Percentiles rank a stretch among this genome's conserved stretches.
Conservation (phyloP, 1,139 yeast species). For the Debaryomyces singareniensis region DNA sequence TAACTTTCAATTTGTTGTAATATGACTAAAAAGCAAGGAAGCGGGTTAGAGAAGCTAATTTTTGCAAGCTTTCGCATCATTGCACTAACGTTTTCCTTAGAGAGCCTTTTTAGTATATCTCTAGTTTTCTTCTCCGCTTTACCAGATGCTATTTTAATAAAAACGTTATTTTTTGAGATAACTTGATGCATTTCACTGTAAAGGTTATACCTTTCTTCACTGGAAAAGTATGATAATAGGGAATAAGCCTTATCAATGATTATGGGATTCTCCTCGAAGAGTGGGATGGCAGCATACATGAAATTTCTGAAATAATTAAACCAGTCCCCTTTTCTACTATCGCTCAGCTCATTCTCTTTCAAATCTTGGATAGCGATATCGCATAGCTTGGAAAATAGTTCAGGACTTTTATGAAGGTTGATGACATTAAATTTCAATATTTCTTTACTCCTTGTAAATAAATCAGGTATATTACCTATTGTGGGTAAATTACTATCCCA, state of each 20-base stretch:
- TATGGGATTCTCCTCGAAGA: conserved; percentile 55
- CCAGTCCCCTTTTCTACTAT: conserved; percentile 40
- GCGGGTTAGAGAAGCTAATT: conserved; percentile 73
- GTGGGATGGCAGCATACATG: conserved; percentile 62
- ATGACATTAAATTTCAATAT: conserved; percentile 54
- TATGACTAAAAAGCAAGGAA: conserved; percentile 64
- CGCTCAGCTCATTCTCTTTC: conserved; percentile 10
- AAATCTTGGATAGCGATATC: conserved; percentile 47
- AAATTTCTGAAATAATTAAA: conserved; percentile 57
- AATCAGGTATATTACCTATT: conserved; percentile 33
- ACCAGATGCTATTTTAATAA: conserved; percentile 57
- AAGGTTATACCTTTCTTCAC: conserved; percentile 65
- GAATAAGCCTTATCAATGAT: conserved; percentile 56
- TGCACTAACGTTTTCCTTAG: conserved; percentile 75
- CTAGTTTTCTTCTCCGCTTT: conserved; percentile 80
- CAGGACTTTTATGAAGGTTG: conserved; percentile 43
- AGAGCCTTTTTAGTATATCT: conserved; percentile 72
- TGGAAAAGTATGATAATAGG: conserved; percentile 48
- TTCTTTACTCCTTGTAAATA: conserved; percentile 42
- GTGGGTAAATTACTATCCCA: conserved; percentile 43
- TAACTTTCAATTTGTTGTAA: conserved; percentile 83
- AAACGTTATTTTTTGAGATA: conserved; percentile 51
- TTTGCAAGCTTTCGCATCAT: conserved; percentile 77
- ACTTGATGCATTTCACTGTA: conserved; percentile 73
- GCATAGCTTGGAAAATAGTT: conserved; percentile 53